Percentiles rank a stretch among this genome's conserved stretches.
These are phyloP conservation scores for Chrysoporthe austroafricana DNA, from an alignment of 2,329 filamentous ascomycete genomes.

Conservation along the genomic window DNA sequence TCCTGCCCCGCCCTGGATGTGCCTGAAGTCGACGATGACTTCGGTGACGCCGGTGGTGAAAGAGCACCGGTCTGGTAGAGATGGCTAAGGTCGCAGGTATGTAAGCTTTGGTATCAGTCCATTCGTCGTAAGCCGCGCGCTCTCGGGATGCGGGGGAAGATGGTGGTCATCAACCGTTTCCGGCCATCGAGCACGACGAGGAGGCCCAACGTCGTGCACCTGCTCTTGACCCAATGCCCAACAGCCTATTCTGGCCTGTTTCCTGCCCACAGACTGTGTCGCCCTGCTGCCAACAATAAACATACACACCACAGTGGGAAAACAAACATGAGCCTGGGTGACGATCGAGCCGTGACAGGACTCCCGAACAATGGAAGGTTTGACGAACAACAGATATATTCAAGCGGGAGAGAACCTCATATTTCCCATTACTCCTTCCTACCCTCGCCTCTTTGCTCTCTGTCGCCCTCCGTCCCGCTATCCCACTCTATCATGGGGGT, in stretches of 20 bases:
- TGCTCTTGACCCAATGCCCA: neutral
- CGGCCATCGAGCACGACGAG: neutral
- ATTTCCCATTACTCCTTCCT: constrained; percentile 11
- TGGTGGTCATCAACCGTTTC: neutral
- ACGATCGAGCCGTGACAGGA: constrained; percentile 13
- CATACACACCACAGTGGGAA: neutral
- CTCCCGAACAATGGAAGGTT: constrained; percentile 9
- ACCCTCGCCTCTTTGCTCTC: constrained; percentile 2
- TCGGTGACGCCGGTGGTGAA: neutral
- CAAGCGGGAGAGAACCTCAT: constrained; percentile 14
- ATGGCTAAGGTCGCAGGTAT: neutral
- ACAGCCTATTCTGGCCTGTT: neutral
- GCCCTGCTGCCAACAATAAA: neutral
- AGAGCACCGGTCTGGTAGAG: too few species aligned
- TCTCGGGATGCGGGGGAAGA: neutral
- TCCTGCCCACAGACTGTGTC: neutral
- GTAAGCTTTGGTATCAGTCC: neutral
- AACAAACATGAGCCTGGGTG: constrained; percentile 2
- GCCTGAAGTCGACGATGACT: neutral
- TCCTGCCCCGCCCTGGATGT: neutral
- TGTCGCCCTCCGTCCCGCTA: neutral
- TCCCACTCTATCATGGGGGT: constrained; percentile 28
- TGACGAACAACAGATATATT: constrained; percentile 8
- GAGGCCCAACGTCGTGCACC: neutral
- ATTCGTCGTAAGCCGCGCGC: neutral